Evolutionary conservation across 805 yeast genomes (phyloP), one percentile per base, ranked within the genome.

Genomic region (Kluyveromyces lactis): DNA sequence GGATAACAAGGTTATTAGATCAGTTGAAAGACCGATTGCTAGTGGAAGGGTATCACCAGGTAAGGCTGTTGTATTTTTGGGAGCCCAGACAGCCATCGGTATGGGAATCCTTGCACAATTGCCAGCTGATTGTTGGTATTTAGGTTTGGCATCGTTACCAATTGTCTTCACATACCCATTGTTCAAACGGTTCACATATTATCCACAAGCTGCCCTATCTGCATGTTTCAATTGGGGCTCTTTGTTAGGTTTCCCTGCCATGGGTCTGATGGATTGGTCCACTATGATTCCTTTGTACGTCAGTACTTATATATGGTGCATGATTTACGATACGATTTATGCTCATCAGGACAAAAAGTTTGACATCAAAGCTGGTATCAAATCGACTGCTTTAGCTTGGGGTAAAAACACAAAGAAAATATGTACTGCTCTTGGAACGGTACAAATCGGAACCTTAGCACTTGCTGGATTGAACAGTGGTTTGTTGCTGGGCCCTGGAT

Each of bases 361-460:
- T 53, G 99, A 92, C 62, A 65, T 85, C 39, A 70, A 73, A 42
- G 97, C 95, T 0, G 98, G 98, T 16, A 82, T 92, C 50, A 87
- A 87, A 60, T 85, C 95, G 2, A 87, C 97, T 0, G 99, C 99
- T 6, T 71, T 92, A 49, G 89, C 84, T 2, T 94, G 98, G 98
- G 95, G 94, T 7, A 74, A 72, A 17, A 71, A 75, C 24, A 75
- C 95, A 1, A 87, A 83, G 56, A 71, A 77, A 9, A 75, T 87
- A 31, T 68, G 84, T 51, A 68, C 75, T 33, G 79, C 73, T 0
- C 56, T 87, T 47, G 73, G 86, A 5, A 67, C 68, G 1, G 77
- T 77, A 1, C 98, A 92, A 62, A 68, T 83, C 47, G 73, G 72
- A 1, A 60, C 79, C 29, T 73, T 77, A 45, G 67, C 78, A 2